Conservation (phyloP, 2,329 filamentous ascomycete species). For the Colletotrichum sublineola region DNA sequence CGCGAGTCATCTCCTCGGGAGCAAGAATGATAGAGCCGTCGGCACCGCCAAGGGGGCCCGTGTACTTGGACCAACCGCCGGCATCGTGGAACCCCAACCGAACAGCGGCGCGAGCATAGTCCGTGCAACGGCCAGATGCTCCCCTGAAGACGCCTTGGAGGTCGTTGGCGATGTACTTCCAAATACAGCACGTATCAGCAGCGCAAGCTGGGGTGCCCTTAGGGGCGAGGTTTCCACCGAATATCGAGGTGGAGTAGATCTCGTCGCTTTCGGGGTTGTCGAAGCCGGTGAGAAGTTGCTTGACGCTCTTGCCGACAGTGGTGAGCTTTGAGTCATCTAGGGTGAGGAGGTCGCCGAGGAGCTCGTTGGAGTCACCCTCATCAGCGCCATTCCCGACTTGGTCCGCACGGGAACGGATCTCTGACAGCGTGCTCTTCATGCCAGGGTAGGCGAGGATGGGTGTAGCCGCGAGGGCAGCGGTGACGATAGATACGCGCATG, state of each 20-base stretch:
- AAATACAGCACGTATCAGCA: slow-evolving; percentile 59
- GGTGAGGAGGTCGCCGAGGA: slow-evolving; percentile 55
- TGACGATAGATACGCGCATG: slow-evolving; percentile 36
- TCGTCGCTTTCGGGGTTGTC: slow-evolving; percentile 47
- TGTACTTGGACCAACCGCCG: slow-evolving; percentile 57
- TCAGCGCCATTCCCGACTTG: slow-evolving; percentile 28
- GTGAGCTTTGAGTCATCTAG: slow-evolving; percentile 51
- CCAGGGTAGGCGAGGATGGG: slow-evolving; percentile 41
- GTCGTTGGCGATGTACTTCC: slow-evolving; percentile 58
- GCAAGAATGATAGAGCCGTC: slow-evolving; percentile 60
- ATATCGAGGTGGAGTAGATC: slow-evolving; percentile 28
- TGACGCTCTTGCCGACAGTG: slow-evolving; percentile 53
- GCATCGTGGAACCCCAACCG: slow-evolving; percentile 64
- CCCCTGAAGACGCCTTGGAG: slow-evolving; percentile 54
- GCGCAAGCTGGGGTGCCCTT: slow-evolving; percentile 49
- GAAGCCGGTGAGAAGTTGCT: slow-evolving; percentile 52
- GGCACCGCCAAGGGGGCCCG: slow-evolving; percentile 55
- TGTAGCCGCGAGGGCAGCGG: slow-evolving; percentile 37
- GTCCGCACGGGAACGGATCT: slow-evolving; percentile 42
- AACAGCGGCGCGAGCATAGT: slow-evolving; percentile 58
- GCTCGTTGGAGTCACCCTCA: slow-evolving; percentile 35
- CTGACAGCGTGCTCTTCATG: slow-evolving; percentile 42
- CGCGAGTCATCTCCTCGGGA: slow-evolving; percentile 51
- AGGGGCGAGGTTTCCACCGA: slow-evolving; percentile 39
- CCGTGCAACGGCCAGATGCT: slow-evolving; percentile 56